Percentiles rank a stretch among this genome's conserved stretches.
Conservation (phyloP, 352 stramenopile species). For the Aphanomyces cochlioides region DNA sequence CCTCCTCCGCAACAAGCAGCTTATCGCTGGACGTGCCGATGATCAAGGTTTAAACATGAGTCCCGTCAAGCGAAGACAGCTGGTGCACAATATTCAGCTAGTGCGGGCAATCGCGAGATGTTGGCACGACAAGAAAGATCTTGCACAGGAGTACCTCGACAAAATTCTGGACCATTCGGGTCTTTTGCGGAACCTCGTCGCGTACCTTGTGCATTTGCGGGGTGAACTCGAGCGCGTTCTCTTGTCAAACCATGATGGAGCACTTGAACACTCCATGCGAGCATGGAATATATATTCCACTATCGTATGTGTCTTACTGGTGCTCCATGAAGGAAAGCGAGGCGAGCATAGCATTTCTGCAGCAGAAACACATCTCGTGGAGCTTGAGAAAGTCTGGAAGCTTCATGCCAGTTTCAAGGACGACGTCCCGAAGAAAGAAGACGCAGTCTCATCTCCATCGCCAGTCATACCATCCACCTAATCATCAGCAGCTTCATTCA, state of each 20-base stretch:
- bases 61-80: not conserved
- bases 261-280: not conserved
- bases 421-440: not conserved
- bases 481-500: too few species aligned
- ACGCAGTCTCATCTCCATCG: not conserved
- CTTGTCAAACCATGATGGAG: not conserved
- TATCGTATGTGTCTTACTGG: slow-evolving; percentile 15
- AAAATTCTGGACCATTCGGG: not conserved
- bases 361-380: not conserved
- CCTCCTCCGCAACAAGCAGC: slow-evolving; percentile 20
- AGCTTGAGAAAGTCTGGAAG: slow-evolving; percentile 16
- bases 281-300: slow-evolving; percentile 15
- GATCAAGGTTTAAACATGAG: not conserved
- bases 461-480: too few species aligned
- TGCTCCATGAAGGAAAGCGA: slow-evolving; percentile 3
- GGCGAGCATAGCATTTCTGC: not conserved
- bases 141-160: not conserved
- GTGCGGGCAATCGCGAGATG: slow-evolving; percentile 9
- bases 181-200: not conserved
- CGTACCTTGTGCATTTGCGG: not conserved
- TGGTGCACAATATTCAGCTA: not conserved
- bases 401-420: not conserved
- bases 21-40: not conserved
- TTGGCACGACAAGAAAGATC: slow-evolving; percentile 19
- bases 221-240: slow-evolving; percentile 11